These are phyloP conservation scores for Tolypocladium tundrense DNA, from an alignment of 2,329 filamentous ascomycete genomes.

Conservation along the genomic window DNA sequence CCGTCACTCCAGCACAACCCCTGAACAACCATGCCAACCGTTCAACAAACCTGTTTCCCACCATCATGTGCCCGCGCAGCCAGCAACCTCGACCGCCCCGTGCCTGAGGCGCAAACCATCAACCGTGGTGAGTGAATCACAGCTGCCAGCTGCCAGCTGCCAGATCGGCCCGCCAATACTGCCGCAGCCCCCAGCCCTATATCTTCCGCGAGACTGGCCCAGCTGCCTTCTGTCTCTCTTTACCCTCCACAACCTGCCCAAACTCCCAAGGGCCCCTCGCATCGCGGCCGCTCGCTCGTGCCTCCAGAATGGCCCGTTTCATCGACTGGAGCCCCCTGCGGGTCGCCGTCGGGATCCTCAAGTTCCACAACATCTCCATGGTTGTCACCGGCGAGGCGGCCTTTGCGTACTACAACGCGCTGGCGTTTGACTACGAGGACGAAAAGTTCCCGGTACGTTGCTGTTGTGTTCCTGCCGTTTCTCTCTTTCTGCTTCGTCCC, in stretches of 20 bases:
- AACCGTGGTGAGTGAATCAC: too few relatives aligned
- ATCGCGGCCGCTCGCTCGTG: not conserved
- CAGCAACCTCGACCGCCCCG: too few relatives aligned
- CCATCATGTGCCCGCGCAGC: too few relatives aligned
- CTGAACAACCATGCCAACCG: too few relatives aligned
- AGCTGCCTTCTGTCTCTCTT: not conserved
- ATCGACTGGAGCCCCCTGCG: not conserved
- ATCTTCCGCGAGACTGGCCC: too few relatives aligned
- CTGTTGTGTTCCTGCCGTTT: not conserved
- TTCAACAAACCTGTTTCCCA: too few relatives aligned
- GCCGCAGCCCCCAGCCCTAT: too few relatives aligned
- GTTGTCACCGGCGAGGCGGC: not conserved
- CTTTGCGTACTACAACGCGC: not conserved
- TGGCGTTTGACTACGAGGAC: not conserved
- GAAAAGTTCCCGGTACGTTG: not conserved
- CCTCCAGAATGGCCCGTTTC: not conserved
- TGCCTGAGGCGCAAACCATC: too few relatives aligned
- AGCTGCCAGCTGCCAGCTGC: too few relatives aligned
- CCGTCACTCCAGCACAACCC: too few relatives aligned
- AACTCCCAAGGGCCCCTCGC: not conserved
- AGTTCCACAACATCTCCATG: not conserved
- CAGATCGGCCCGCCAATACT: too few relatives aligned
- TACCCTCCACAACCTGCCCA: not conserved
- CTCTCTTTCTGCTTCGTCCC: too few relatives aligned
- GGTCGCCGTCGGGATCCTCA: not conserved